Conservation (phyloP, 768 basidiomycete species). For the Phlebiopsis gigantea region DNA sequence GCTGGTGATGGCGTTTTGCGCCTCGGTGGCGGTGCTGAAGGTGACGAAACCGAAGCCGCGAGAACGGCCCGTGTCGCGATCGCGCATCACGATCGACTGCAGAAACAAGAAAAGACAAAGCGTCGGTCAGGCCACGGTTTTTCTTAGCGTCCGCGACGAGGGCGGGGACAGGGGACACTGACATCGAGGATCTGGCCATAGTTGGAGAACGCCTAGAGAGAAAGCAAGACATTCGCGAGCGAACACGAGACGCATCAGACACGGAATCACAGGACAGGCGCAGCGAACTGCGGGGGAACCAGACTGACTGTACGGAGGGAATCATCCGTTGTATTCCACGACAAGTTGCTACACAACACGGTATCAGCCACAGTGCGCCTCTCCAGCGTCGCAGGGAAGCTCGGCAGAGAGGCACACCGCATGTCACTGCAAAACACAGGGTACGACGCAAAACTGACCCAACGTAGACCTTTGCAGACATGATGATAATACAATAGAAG, state of each 20-base stretch:
- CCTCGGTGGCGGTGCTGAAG: constrained; percentile 55
- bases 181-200: constrained; percentile 90
- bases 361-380: constrained; percentile 32
- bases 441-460: constrained; percentile 74
- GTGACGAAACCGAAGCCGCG: constrained; percentile 98
- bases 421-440: constrained; percentile 36
- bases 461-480: constrained; percentile 88
- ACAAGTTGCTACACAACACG: constrained; percentile 74
- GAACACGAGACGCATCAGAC: constrained; percentile 40
- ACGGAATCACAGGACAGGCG: constrained; percentile 25
- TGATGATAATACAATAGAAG: constrained; percentile 50
- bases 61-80: constrained; percentile 95
- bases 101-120: constrained; percentile 21
- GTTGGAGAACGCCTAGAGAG: constrained; percentile 70
- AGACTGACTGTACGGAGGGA: constrained; percentile 82
- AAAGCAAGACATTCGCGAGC: constrained; percentile 30
- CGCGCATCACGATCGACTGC: constrained; percentile 97
- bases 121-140: constrained; percentile 5
- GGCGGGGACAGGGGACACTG: constrained; percentile 31
- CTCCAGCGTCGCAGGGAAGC: constrained; percentile 33
- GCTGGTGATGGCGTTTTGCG: constrained; percentile 65
- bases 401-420: constrained; percentile 25
- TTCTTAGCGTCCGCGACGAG: not conserved
- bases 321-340: constrained; percentile 96
- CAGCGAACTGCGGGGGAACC: constrained; percentile 27